Conservation (phyloP, 1,284 basidiomycete genomes). For the Cryptococcus jaspeensis region DNA sequence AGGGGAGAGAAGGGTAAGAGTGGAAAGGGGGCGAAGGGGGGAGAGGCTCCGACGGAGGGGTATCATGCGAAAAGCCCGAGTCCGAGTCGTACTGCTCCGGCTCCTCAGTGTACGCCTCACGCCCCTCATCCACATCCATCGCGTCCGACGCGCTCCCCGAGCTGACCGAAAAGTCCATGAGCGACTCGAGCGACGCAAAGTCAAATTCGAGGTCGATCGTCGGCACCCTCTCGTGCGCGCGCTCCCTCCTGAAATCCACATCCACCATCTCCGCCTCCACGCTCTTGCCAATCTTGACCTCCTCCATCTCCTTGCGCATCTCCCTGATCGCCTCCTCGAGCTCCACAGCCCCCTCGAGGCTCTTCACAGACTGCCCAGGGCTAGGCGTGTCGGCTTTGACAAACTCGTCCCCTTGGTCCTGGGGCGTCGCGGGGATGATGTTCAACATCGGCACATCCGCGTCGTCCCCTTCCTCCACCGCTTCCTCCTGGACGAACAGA, state of each 20-base stretch:
- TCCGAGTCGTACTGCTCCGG: slow-evolving; percentile 2
- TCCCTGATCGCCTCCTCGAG: slow-evolving; percentile 13
- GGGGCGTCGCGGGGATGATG: slow-evolving; percentile 48
- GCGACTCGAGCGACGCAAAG: slow-evolving; percentile 34
- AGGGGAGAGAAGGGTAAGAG: slow-evolving; percentile 42
- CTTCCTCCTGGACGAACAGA: slow-evolving; percentile 8
- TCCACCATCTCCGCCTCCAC: slow-evolving; percentile 23
- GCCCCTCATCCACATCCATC: slow-evolving; percentile 2
- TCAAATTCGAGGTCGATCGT: slow-evolving; percentile 34
- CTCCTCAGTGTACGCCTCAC: not conserved
- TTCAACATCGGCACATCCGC: slow-evolving; percentile 41
- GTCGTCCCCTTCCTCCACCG: not conserved
- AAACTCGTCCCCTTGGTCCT: slow-evolving; percentile 33
- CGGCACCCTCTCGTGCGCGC: slow-evolving; percentile 12
- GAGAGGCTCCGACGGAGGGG: slow-evolving; percentile 24
- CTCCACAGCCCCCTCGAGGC: slow-evolving; percentile 19
- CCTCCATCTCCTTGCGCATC: slow-evolving; percentile 21
- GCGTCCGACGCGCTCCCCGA: not conserved
- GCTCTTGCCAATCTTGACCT: slow-evolving; percentile 20
- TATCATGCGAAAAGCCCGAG: slow-evolving; percentile 3
- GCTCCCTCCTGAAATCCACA: not conserved
- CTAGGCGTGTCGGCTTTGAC: not conserved
- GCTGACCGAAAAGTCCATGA: slow-evolving; percentile 1
- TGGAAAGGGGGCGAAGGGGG: slow-evolving; percentile 37
- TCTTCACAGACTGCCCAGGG: slow-evolving; percentile 1